Conservation (phyloP, 768 basidiomycete species). For the Podaxis pistillaris region DNA sequence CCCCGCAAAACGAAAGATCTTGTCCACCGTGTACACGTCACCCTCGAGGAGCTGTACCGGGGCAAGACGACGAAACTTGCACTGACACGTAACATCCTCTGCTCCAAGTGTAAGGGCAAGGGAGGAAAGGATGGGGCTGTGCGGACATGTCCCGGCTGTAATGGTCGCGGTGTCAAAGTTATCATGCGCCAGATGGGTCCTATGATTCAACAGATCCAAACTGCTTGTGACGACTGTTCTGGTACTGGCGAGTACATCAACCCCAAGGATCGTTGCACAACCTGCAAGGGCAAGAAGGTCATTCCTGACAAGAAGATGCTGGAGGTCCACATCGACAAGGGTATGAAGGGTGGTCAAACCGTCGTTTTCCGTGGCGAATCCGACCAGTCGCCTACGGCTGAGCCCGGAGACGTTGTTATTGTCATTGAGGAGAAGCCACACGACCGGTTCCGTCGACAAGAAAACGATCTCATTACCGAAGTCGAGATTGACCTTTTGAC, state of each 20-base stretch:
- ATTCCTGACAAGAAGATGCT: constrained; percentile 92
- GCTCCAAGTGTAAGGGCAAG: constrained; percentile 90
- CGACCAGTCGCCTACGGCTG: constrained; percentile 85
- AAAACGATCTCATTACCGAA: constrained; percentile 82
- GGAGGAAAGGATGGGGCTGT: constrained; percentile 98
- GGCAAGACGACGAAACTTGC: constrained; percentile 99
- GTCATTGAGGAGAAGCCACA: constrained; percentile 93
- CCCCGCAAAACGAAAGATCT: constrained; percentile 97
- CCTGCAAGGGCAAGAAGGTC: constrained; percentile 95
- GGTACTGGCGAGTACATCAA: constrained; percentile 97
- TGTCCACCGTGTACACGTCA: constrained; percentile 92
- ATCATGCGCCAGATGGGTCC: constrained; percentile 97
- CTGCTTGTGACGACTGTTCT: constrained; percentile 88
- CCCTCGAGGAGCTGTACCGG: constrained; percentile 98
- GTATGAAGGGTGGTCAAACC: constrained; percentile 93
- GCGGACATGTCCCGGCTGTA: constrained; percentile 71
- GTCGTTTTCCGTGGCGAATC: constrained; percentile 88
- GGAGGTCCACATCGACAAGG: constrained; percentile 98
- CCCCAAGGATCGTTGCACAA: constrained; percentile 85
- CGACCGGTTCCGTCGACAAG: constrained; percentile 83
- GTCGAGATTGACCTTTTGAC: constrained; percentile 93
- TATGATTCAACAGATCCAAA: constrained; percentile 99
- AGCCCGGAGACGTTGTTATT: constrained; percentile 93
- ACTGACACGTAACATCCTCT: constrained; percentile 92
- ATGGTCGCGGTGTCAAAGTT: constrained; percentile 87